Evolutionary conservation across 106 monocot species (phyloP), one percentile per base, ranked within the genome.

Genomic region (Chionographis japonica): DNA sequence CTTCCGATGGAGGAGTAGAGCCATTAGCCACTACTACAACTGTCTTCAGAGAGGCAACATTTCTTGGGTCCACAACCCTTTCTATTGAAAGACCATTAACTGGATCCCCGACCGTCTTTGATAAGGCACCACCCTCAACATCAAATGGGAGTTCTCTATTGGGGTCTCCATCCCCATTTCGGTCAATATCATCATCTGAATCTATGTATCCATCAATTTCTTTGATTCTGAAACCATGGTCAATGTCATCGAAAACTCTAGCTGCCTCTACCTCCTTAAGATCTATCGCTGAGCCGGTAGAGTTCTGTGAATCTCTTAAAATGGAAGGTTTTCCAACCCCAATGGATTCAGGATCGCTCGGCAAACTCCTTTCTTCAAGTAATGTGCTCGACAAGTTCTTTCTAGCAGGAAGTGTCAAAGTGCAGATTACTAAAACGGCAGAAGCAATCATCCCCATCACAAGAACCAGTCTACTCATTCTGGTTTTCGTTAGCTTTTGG

Each of bases 391-490:
- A 17, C 4, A 65, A 53, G 27, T n/a, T 52, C 16, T 42, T 75
- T 40, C 58, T 50, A 51, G 68, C 54, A 2, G 71, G 40, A 37
- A 79, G 57, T 37, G 60, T 63, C 40, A 79, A 72, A 14, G 67
- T 68, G 11, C 56, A 79, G 16, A 84, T 63, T 11, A 71, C 57
- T 40, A 72, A 4, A 50, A 68, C 56, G 10, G 58, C 12, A 14
- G 70, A 75, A 6, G 67, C 79, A 46, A 84, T 37, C 56, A 79
- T 65, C 36, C 75, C 58, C 54, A 79, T 67, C n/a, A 79, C 41
- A 71, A 76, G 6, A 16, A 76, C 54, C 41, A 68, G 6, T 62
- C 72, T 75, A 36, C 60, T 80, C 27, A 16, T 37, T 62, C 50
- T 69, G 50, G 61, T 39, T 53, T 43, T 40, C 37, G 14, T 74